Base-by-base conservation (phyloP, 768 basidiomycete species). In the Multifurca ochricompacta region DNA sequence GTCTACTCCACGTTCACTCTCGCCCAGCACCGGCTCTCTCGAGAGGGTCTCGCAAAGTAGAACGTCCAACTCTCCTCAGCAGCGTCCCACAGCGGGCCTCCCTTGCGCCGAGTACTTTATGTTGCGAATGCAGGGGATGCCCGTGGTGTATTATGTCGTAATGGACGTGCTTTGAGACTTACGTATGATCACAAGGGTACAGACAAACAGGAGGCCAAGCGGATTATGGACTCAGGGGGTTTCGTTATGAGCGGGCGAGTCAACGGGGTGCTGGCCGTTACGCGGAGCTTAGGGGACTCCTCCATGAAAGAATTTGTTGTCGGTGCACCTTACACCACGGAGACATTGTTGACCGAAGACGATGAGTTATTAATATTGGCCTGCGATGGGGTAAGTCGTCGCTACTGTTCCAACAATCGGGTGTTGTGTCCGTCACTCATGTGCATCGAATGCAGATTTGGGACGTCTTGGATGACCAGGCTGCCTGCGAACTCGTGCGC, bases 281-380 rank as follows among this genome's bases (percentile, higher is more conserved):
- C 96, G 16, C 78, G 96, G 54, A 92, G 92, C 64, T 73, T 99
- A 53, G 96, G 96, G 31, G 96, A 99, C 66, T 88, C 92, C 2
- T 88, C 91, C 6, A 98, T 99, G 96, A 99, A 99, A 71, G 96
- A 99, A 64, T 99, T 94, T 67, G 96, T 99, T 10, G 96, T 98
- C 44, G 96, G 96, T 2, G 81, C 90, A 27, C 96, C 96, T 6
- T 99, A 95, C 70, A 99, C 96, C 18, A 98, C 96, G n/a, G 94
- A 97, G 69, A 97, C 95, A 11, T 82, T 86, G 62, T 71, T 99
- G 37, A 86, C 85, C 51, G 83, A 89, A 7, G 85, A 90, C 5
- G 96, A 98, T 66, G 95, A 98, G 67, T 91, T 95, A 68, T 67
- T 97, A 60, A 88, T 99, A 54, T 77, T 99, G 56, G 96, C 96